Evolutionary conservation across 2,329 filamentous ascomycete genomes (phyloP), one percentile per base, ranked within the genome.

Genomic region (Aspergillus sp.): DNA sequence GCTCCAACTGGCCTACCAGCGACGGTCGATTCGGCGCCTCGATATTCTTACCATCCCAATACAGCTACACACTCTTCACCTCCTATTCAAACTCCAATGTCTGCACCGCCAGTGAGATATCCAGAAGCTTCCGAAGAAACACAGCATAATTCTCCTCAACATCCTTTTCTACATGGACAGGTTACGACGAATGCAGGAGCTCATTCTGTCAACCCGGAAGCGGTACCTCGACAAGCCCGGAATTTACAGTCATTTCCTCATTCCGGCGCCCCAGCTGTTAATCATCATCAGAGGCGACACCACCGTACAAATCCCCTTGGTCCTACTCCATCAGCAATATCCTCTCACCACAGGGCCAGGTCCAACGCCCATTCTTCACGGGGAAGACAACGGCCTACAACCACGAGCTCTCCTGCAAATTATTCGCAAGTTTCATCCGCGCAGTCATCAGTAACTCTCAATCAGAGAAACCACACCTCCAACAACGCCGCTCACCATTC

Each of bases 261-360:
- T 33, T 47, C 61, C 19, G 57, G 54, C 9, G 30, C 55, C 11
- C 50, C 64, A 3, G 30, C 51, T 2, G 44, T 22, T 12, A 46
- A 44, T 15, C 42, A 33, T 39, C 61, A 64, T 7, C 58, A 62
- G 20, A 60, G 61, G 33, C 47, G 57, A 27, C 59, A 58, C 20
- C 40, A 55, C 19, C 60, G 56, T 11, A 57, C 46, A 15, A 61
- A 52, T 15, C 58, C 51, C 40, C 27, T 57, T 13, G 39, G 51
- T 20, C 55, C 54, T 17, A 5, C 41, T 27, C 54, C 42, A 30
- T 30, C 27, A 11, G 30, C 27, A 30, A 40, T 39, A n/a, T 17
- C 54, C 17, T 17, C 49, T 20, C 51, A 46, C 15, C 57, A 56
- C 22, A 55, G 54, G 20, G n/a, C 47, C 19, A 45, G 51, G 15